Conservation (phyloP, 202 grass and related monocot species). For the Bolboschoenoplectus hybrid region DNA sequence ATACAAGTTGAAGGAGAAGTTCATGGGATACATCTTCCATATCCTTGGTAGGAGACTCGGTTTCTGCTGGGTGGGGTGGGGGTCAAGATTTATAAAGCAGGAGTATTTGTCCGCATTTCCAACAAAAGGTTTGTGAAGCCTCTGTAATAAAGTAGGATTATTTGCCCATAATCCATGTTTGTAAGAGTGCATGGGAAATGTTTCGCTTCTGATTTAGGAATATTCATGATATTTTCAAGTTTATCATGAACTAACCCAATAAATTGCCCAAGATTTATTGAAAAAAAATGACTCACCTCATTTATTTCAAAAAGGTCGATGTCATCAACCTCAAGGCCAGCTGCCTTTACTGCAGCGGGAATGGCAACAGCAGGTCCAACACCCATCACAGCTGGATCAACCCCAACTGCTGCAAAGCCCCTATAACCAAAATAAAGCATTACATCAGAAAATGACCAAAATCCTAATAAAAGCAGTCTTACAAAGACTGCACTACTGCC, state of each 20-base stretch:
- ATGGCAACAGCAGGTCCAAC: slow-evolving; percentile 97
- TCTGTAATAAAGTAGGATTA: neutral
- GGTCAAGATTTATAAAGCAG: neutral
- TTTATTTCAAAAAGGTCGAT: slow-evolving; percentile 92
- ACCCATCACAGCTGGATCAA: slow-evolving; percentile 97
- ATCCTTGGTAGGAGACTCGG: neutral
- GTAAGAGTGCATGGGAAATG: neutral
- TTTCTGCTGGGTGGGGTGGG: neutral
- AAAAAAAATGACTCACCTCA: slow-evolving; percentile 59
- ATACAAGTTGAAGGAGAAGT: neutral
- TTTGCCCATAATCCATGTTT: neutral
- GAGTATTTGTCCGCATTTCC: too few relatives aligned
- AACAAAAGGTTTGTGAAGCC: too few relatives aligned
- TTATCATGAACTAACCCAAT: neutral
- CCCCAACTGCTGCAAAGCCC: slow-evolving; percentile 90
- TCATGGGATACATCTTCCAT: neutral
- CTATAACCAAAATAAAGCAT: slow-evolving; percentile 41
- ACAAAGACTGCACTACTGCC: neutral
- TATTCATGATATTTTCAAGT: neutral
- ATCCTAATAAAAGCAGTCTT: neutral
- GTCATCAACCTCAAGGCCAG: slow-evolving; percentile 71
- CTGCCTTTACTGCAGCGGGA: slow-evolving; percentile 82
- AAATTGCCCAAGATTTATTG: neutral
- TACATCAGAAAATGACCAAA: neutral
- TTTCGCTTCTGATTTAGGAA: neutral